Percentiles rank a stretch among this genome's conserved stretches.
Evolutionary conservation across 148 eudicot species (phyloP).

Genomic region (Rhododendron griersonianum): DNA sequence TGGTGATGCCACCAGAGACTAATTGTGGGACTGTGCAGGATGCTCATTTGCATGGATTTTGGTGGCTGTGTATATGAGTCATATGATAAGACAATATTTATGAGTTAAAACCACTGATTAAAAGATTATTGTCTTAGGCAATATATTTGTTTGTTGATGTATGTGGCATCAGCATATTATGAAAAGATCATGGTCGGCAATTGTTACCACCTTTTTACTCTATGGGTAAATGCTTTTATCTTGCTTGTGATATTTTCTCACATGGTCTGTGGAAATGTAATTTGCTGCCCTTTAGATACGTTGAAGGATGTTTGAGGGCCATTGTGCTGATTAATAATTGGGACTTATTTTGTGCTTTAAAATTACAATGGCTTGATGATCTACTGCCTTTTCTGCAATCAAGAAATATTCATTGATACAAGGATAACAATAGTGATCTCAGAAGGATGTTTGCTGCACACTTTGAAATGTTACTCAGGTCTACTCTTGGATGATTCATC

Average conservation of each 20-base stretch:
- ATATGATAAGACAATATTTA: background rate
- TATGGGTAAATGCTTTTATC: background rate
- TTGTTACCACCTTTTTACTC: background rate
- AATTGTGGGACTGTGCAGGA: background rate
- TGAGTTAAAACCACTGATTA: background rate
- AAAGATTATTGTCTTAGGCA: background rate
- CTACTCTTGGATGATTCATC: background rate
- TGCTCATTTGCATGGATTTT: background rate
- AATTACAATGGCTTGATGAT: background rate
- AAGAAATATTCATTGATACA: background rate
- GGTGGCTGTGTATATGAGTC: background rate
- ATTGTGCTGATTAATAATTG: background rate
- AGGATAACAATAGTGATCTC: background rate
- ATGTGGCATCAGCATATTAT: background rate
- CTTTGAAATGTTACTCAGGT: background rate
- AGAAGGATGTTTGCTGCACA: background rate
- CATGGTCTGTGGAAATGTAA: background rate
- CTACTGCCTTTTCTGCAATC: background rate
- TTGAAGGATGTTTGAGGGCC: background rate
- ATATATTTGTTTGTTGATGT: background rate
- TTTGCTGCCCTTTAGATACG: background rate
- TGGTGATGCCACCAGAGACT: no score
- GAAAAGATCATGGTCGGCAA: background rate
- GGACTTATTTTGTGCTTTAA: background rate
- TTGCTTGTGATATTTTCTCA: background rate